Percentiles rank a stretch among this genome's conserved stretches.
These are phyloP conservation scores for Alternaria incomplexa DNA, from an alignment of 2,329 filamentous ascomycete genomes.

Conservation along the genomic window DNA sequence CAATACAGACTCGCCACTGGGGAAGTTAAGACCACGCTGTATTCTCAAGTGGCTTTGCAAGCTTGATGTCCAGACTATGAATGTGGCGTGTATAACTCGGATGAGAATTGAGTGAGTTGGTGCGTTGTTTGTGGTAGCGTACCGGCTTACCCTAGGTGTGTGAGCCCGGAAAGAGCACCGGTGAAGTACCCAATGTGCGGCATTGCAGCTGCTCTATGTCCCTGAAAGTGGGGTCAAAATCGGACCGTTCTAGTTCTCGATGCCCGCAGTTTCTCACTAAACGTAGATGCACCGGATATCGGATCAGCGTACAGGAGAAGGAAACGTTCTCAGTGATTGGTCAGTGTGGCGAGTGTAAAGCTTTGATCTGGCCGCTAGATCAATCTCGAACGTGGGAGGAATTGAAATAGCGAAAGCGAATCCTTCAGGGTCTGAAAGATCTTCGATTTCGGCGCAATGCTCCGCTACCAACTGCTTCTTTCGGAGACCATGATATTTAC, in stretches of 20 bases:
- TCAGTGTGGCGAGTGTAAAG: neutral
- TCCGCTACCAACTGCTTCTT: neutral
- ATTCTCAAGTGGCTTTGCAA: neutral
- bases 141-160: neutral
- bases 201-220: slow-evolving; percentile 1
- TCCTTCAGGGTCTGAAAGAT: neutral
- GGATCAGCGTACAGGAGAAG: neutral
- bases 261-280: neutral
- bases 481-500: neutral
- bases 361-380: slow-evolving; percentile 7
- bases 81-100: neutral
- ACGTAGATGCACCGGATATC: slow-evolving; percentile 3
- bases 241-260: slow-evolving; percentile 4
- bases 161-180: neutral
- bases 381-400: slow-evolving; percentile 6
- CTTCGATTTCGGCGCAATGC: neutral
- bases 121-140: neutral
- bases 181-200: neutral
- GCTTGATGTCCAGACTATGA: neutral
- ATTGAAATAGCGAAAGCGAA: neutral
- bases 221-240: neutral
- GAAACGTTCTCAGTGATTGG: slow-evolving; percentile 2
- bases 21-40: neutral
- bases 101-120: neutral
- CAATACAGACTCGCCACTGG: neutral